Conservation (phyloP, 164 flowering plant genomes). For the Aristolochia californica region DNA sequence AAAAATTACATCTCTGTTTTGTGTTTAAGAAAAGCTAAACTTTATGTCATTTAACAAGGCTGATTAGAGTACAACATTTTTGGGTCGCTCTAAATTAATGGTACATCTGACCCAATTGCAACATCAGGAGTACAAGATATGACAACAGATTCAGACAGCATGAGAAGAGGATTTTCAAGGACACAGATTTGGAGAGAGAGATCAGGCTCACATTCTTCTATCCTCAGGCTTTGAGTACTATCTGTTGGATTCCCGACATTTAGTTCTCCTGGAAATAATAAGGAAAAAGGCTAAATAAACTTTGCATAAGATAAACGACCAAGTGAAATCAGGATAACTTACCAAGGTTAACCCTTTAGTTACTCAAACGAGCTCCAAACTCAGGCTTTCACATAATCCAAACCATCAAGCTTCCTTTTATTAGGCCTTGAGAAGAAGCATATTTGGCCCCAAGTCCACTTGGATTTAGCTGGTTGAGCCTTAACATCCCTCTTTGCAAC, state of each 20-base stretch:
- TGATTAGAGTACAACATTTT: too few species aligned
- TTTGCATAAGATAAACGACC: background rate
- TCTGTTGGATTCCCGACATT: background rate
- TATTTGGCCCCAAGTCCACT: conserved; percentile 49
- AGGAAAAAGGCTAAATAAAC: background rate
- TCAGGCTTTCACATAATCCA: conserved; percentile 35
- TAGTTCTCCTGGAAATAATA: background rate
- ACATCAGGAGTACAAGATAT: conserved; percentile 2
- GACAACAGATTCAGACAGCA: conserved; percentile 3
- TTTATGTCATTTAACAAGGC: too few species aligned
- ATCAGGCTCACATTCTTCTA: conserved; percentile 1
- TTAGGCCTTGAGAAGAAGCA: conserved; percentile 57
- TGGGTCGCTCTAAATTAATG: conserved; percentile 8
- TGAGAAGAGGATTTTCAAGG: conserved; percentile 2
- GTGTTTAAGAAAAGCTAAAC: too few species aligned
- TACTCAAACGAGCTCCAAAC: background rate
- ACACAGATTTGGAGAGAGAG: conserved; percentile 8
- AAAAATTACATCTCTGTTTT: too few species aligned
- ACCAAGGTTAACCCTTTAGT: conserved; percentile 3
- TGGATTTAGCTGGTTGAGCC: conserved; percentile 44
- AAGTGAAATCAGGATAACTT: background rate
- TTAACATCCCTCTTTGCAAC: conserved; percentile 43
- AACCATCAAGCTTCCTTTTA: conserved; percentile 51
- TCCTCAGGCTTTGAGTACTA: background rate
- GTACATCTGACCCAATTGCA: conserved; percentile 12